phyloP scores from a whole-genome alignment of 352 stramenopile species.

The Phytophthora sp. region DNA sequence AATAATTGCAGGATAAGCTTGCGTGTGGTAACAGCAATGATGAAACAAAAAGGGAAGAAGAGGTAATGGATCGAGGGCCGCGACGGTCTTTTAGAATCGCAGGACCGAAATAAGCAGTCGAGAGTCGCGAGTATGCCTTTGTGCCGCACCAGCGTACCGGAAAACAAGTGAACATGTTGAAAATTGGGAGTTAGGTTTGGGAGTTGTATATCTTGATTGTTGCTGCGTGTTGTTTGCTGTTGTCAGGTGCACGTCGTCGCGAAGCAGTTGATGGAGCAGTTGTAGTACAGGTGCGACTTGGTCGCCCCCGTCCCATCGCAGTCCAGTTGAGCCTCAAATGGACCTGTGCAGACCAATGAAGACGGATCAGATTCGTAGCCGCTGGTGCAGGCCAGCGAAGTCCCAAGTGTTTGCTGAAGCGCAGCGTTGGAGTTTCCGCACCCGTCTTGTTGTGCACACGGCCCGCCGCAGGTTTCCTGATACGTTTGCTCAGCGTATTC shows the following conservation, averaged over 20 bases:
- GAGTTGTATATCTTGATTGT: constrained; percentile 16
- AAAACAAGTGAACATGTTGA: constrained; percentile 53
- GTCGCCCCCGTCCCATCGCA: constrained; percentile 46
- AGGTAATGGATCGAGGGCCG: constrained; percentile 34
- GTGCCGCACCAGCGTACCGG: constrained; percentile 33
- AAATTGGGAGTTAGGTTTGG: constrained; percentile 34
- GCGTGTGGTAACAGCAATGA: constrained; percentile 31
- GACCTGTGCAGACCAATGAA: constrained; percentile 54
- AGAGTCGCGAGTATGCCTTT: constrained; percentile 33
- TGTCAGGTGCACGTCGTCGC: constrained; percentile 51
- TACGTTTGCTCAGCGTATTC: constrained; percentile 57
- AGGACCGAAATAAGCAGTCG: constrained; percentile 35
- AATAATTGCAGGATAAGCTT: constrained; percentile 21
- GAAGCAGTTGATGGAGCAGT: constrained; percentile 67
- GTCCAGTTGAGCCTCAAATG: constrained; percentile 55
- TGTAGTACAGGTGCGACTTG: constrained; percentile 60
- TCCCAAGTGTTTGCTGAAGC: constrained; percentile 38
- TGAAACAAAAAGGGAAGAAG: constrained; percentile 25
- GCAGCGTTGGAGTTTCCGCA: constrained; percentile 67
- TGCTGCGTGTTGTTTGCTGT: constrained; percentile 11
- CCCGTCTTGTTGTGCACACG: constrained; percentile 34
- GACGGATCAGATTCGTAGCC: constrained; percentile 58
- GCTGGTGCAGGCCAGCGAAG: constrained; percentile 34
- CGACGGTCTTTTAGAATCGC: constrained; percentile 44
- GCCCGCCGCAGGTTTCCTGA: constrained; percentile 51